Evolutionary conservation across 768 basidiomycete genomes (phyloP).

Genomic region (Tephrocybe sp.): DNA sequence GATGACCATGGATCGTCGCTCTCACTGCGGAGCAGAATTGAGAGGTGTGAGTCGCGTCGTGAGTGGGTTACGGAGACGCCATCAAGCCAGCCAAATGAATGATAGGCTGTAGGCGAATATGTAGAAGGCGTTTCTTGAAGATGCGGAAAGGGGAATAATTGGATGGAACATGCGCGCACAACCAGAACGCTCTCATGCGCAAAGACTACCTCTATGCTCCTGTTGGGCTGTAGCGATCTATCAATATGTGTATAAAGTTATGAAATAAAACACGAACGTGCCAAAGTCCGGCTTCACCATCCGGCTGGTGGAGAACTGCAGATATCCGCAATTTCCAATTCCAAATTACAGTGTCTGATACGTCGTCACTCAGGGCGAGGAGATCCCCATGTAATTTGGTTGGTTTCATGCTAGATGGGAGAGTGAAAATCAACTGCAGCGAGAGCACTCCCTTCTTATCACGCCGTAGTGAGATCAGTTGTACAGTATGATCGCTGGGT

Average conservation of each 20-base stretch:
- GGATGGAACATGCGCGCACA: slow-evolving; percentile 55
- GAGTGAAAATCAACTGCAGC: slow-evolving; percentile 28
- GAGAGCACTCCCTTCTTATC: slow-evolving; percentile 12
- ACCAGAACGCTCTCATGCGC: slow-evolving; percentile 47
- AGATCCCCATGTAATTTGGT: slow-evolving; percentile 48
- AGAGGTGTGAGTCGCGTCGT: slow-evolving; percentile 23
- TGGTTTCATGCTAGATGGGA: slow-evolving; percentile 43
- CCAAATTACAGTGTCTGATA: slow-evolving; percentile 46
- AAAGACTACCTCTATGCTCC: slow-evolving; percentile 52
- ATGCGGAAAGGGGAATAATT: slow-evolving; percentile 49
- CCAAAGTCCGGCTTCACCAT: slow-evolving; percentile 22
- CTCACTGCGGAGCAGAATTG: slow-evolving; percentile 56
- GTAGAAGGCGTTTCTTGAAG: slow-evolving; percentile 24
- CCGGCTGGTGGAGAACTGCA: slow-evolving; percentile 42
- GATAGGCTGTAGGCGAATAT: slow-evolving; percentile 35
- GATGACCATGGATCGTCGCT: slow-evolving; percentile 61
- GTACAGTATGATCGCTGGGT: slow-evolving; percentile 28
- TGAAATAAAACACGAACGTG: slow-evolving; percentile 25
- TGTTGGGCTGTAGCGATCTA: slow-evolving; percentile 36
- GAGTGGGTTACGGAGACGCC: slow-evolving; percentile 41
- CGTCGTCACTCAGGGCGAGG: slow-evolving; percentile 53
- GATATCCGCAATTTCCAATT: slow-evolving; percentile 50
- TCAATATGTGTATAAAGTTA: neutral
- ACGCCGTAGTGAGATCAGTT: slow-evolving; percentile 27
- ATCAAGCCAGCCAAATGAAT: slow-evolving; percentile 71